phyloP scores from a whole-genome alignment of 805 yeast genomes.

The Tanozyma kutaoensis region DNA sequence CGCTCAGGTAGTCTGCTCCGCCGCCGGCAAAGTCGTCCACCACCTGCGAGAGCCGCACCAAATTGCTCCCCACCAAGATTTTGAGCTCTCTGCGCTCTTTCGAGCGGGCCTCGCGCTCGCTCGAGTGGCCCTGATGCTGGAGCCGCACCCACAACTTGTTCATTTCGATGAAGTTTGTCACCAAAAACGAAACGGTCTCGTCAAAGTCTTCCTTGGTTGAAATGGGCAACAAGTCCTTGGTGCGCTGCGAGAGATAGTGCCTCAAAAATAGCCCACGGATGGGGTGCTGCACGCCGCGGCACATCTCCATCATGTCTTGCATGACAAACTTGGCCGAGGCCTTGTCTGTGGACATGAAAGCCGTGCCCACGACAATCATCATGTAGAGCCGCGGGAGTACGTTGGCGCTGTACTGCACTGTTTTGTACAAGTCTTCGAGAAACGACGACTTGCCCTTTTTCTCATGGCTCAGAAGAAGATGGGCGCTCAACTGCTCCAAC shows the following conservation, averaged over 20 bases:
- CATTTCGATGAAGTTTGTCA: slow-evolving; percentile 91
- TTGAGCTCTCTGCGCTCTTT: slow-evolving; percentile 80
- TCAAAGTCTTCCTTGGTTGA: slow-evolving; percentile 26
- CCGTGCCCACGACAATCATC: slow-evolving; percentile 92
- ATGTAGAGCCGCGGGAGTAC: slow-evolving; percentile 83
- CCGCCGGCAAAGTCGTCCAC: slow-evolving; percentile 52
- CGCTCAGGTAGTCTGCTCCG: slow-evolving; percentile 18
- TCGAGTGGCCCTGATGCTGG: slow-evolving; percentile 89
- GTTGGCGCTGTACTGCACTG: slow-evolving; percentile 92
- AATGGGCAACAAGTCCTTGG: slow-evolving; percentile 50
- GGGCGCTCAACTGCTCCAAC: slow-evolving; percentile 50
- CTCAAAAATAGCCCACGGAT: slow-evolving; percentile 82
- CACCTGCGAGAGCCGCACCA: slow-evolving; percentile 78
- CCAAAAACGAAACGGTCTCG: slow-evolving; percentile 66
- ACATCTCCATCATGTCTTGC: slow-evolving; percentile 97
- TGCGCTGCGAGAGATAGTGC: slow-evolving; percentile 77
- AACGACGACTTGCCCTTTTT: slow-evolving; percentile 38
- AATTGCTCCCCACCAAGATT: slow-evolving; percentile 84
- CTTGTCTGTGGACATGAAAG: slow-evolving; percentile 64
- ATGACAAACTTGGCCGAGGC: slow-evolving; percentile 77
- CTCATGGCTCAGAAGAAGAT: slow-evolving; percentile 55
- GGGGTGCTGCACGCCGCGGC: slow-evolving; percentile 94
- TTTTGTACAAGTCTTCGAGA: slow-evolving; percentile 80
- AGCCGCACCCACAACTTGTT: slow-evolving; percentile 94
- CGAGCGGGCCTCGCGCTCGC: slow-evolving; percentile 61